A percentile compares a stretch with the other conserved stretches of the same genome.
phyloP scores from a whole-genome alignment of 1,284 basidiomycete genomes.

The Athelia sp. region DNA sequence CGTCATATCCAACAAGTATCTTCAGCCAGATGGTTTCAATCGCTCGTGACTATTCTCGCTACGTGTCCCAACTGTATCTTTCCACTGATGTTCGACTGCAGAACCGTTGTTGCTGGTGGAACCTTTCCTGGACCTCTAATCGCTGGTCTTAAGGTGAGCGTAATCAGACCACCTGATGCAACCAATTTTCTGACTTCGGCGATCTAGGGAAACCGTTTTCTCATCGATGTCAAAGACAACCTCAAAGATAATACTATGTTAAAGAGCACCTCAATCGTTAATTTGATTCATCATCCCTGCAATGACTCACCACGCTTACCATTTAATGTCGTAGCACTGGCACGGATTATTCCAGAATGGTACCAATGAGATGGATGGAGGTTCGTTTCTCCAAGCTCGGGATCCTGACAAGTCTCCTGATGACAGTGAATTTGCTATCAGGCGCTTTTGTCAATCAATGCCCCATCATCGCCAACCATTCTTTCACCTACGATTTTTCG shows the following conservation, averaged over 20 bases:
- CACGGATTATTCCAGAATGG: slow-evolving; percentile 27
- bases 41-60: slow-evolving; percentile 2
- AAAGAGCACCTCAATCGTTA: slow-evolving; percentile 26
- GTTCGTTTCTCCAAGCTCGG: background rate
- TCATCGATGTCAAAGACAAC: slow-evolving; percentile 26
- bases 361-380: slow-evolving; percentile 27
- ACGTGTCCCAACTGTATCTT: background rate
- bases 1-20: slow-evolving; percentile 8
- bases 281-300: no score
- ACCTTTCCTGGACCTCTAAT: slow-evolving; percentile 21
- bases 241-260: slow-evolving; percentile 27
- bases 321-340: slow-evolving; percentile 23
- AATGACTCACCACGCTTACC: background rate
- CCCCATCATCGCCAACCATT: slow-evolving; percentile 31
- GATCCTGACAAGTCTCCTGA: no score
- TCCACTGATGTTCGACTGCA: background rate
- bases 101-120: slow-evolving; percentile 15
- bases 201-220: slow-evolving; percentile 20
- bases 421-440: slow-evolving; percentile 30
- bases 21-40: slow-evolving; percentile 14
- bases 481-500: slow-evolving; percentile 36
- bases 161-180: background rate
- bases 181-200: background rate
- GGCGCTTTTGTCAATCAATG: slow-evolving; percentile 40
- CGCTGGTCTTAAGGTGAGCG: slow-evolving; percentile 17